Base-by-base conservation (phyloP, 345 rosid species). In the Ceriops decandra region DNA sequence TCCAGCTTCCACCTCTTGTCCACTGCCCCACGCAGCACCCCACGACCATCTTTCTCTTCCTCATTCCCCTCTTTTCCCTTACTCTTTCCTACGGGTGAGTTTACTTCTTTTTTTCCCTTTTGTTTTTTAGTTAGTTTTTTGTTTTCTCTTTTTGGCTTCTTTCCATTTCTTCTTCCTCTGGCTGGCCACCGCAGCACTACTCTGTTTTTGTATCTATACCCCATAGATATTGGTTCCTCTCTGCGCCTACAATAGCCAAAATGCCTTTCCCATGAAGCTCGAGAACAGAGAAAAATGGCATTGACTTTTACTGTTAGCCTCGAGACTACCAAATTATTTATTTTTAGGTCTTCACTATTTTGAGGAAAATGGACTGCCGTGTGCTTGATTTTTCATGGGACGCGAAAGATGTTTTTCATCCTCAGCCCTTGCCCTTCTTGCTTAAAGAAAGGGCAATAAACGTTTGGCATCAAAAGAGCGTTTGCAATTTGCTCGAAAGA, bases 1-100 rank as follows among this genome's bases (percentile, higher is more conserved):
- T 60, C 57, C 82, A 57, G 72, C n/a, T 57, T 58, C 70, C 65
- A 60, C 67, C 35, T 70, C 71, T 60, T 52, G 22, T 36, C 69
- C 5, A 15, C 63, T 35, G 31, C 22, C 5, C 52, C 22, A 1
- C 28, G 36, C 6, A 4, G 46, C 47, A 35, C 42, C 1, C 13
- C 54, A 3, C 7, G 24, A 19, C 26, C 53, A 26, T 33, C 73
- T 7, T 52, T 31, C 21, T 32, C 52, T 4, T 1, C 36, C 7
- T 32, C 35, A 6, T 0, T 6, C 58, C 2, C 35, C 57, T 47
- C 42, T 59, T 51, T 17, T 33, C 47, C 71, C 58, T 4, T 28
- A 5, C 24, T 56, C 21, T 74, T 58, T 9, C 52, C 17, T 3
- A 13, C 71, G 22, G 64, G 77, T 67, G 47, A 47, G 72, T 46